Evolutionary conservation across 2,329 filamentous ascomycete genomes (phyloP).

Genomic region (Grosmannia clavigera): DNA sequence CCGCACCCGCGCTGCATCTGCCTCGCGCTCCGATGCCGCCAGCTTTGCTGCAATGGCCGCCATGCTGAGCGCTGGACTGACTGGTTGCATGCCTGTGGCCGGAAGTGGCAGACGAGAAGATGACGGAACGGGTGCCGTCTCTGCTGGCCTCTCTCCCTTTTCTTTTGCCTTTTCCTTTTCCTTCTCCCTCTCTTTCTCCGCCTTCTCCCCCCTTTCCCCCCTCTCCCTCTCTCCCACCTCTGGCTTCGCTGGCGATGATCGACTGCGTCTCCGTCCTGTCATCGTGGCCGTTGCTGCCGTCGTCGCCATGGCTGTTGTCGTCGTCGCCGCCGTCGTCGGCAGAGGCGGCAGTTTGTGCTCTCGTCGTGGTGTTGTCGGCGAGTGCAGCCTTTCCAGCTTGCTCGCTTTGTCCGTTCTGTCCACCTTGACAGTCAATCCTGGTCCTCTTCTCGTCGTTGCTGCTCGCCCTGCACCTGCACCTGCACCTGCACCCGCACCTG

Average conservation of each 20-base stretch:
- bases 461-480: background rate
- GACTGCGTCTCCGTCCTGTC: slow-evolving; percentile 6
- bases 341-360: background rate
- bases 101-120: slow-evolving; percentile 12
- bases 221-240: no score
- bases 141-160: background rate
- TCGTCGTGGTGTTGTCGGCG: background rate
- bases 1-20: slow-evolving; percentile 48
- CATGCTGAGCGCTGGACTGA: slow-evolving; percentile 48
- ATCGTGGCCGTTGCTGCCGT: background rate
- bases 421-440: background rate
- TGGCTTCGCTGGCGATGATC: slow-evolving; percentile 5
- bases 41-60: slow-evolving; percentile 51
- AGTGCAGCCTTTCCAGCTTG: background rate
- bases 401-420: background rate
- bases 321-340: background rate
- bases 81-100: slow-evolving; percentile 22
- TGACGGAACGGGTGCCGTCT: background rate
- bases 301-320: background rate
- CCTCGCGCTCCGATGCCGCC: slow-evolving; percentile 50
- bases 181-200: no score
- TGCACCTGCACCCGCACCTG: no score
- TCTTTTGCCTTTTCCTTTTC: no score
- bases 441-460: background rate
- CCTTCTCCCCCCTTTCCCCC: no score